Base-by-base conservation (phyloP, 179 eudicot species). In the Camellia oleifera region DNA sequence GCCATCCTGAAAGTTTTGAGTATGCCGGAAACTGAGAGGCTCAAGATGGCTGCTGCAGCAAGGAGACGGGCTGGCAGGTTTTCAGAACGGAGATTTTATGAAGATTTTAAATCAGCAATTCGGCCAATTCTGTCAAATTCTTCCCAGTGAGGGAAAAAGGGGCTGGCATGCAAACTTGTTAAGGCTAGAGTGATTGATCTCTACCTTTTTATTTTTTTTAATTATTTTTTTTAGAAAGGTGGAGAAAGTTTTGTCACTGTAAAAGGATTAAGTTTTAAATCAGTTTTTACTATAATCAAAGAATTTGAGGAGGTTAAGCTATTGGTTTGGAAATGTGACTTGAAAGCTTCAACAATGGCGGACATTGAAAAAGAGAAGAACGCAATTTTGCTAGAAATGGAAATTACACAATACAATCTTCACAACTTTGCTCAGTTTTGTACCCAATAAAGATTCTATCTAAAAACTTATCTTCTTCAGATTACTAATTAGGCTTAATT, bases 41-140 rank as follows among this genome's bases (percentile, higher is more conserved):
- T 87, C 58, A 86, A 89, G 85, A 93, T 94, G 89, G 99, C 98
- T 50, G 89, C 87, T 52, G 97, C 97, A 75, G 99, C 99, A 15
- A 96, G 99, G 82, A 89, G 84, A 81, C 91, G 97, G 63, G 98
- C 98, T 46, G 63, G 83, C 44, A 84, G 83, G 83, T 96, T 96
- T 83, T 96, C 98, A 23, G 98, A 91, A 84, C 91, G 94, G 79
- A 89, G 86, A 77, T 97, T 97, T 80, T 94, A 88, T 76, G 92
- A 93, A 64, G 97, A 94, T 82, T 90, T 91, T 44, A 94, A 91
- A 81, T 86, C 89, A 56, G 88, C 93, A 1, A 44, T 93, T 57
- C 82, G 79, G 42, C 94, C 93, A n/a, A 69, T 97, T 83, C 52
- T 97, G 9, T 63, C 70, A 80, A 74, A 77, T 57, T 79, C 84